Evolutionary conservation across 495 filamentous ascomycete genomes (phyloP).

Genomic region (Penicillium macrosclerotiorum): DNA sequence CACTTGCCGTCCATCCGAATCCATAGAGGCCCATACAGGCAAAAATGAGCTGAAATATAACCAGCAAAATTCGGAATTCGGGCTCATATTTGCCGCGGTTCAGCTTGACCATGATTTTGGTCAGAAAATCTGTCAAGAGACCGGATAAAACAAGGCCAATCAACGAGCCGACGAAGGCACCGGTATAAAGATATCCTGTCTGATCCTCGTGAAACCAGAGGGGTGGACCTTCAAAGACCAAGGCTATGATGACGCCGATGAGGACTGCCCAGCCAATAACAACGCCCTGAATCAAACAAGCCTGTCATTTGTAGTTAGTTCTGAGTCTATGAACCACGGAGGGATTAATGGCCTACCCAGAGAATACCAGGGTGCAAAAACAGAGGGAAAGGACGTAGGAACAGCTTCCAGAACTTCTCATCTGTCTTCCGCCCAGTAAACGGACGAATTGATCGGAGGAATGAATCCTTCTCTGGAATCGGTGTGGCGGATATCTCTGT

Average conservation of each 20-base stretch:
- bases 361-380: slow-evolving; percentile 81
- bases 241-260: slow-evolving; percentile 82
- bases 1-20: slow-evolving; percentile 67
- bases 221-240: slow-evolving; percentile 76
- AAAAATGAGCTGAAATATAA: slow-evolving; percentile 75
- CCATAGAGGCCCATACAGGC: slow-evolving; percentile 80
- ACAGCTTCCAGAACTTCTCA: slow-evolving; percentile 57
- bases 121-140: slow-evolving; percentile 70
- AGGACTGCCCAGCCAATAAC: slow-evolving; percentile 95
- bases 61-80: slow-evolving; percentile 81
- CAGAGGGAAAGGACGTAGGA: slow-evolving; percentile 61
- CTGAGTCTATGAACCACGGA: not conserved
- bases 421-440: slow-evolving; percentile 82
- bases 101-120: slow-evolving; percentile 62
- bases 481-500: slow-evolving; percentile 11
- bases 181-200: slow-evolving; percentile 85
- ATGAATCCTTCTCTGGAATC: slow-evolving; percentile 47
- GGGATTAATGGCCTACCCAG: slow-evolving; percentile 51
- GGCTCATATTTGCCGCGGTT: slow-evolving; percentile 88
- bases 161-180: slow-evolving; percentile 80
- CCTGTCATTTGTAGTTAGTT: slow-evolving; percentile 33
- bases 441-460: slow-evolving; percentile 54
- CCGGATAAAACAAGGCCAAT: slow-evolving; percentile 75
- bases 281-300: slow-evolving; percentile 83
- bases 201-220: slow-evolving; percentile 78